Evolutionary conservation across 2,329 filamentous ascomycete species (phyloP), one percentile per base, ranked within the genome.

Genomic region (Colletotrichum liaoningense): DNA sequence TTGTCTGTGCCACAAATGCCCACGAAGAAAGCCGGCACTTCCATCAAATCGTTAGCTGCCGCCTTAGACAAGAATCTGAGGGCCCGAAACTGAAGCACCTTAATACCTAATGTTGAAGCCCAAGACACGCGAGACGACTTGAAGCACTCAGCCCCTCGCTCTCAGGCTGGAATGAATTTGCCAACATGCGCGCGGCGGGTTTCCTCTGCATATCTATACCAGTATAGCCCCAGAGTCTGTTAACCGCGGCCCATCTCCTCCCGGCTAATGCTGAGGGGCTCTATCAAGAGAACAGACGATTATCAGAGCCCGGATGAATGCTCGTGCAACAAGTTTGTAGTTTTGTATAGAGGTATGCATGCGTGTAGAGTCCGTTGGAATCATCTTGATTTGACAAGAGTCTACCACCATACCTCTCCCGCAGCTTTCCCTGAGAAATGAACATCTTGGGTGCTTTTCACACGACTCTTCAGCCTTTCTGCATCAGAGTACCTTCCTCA

Each of bases 41-140:
- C 46, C 62, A 33, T 71, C 71, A 71, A 46, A 22, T 66, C 56
- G 38, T 58, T 73, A 73, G 71, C 67, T 70, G 59, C 67, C 71
- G 71, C 56, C 60, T 66, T 56, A 52, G 60, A 70, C 67, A 49
- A 24, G 14, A 33, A 42, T 59, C 70, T 56, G 66, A 64, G 33
- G 24, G 38, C 22, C 69, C 26, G 26, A 35, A 28, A 38, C 49
- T 35, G 49, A 49, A 22, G 19, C 14, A 42, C 38, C 38, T 7
- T 8, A 42, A 42, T 5, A 26, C 26, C 0, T 26, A 49, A 49
- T 19, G 16, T n/a, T n/a, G 19, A 49, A 49, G 19, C 42, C 19
- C 42, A 49, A 49, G 42, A 49, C 42, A 49, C 42, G 42, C 19
- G 42, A 49, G 19, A 49, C 42, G 1, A 19, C 8, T 49, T 49